Evolutionary conservation across 768 basidiomycete species (phyloP).

Genomic region (Omphalotus guepiniiformis): DNA sequence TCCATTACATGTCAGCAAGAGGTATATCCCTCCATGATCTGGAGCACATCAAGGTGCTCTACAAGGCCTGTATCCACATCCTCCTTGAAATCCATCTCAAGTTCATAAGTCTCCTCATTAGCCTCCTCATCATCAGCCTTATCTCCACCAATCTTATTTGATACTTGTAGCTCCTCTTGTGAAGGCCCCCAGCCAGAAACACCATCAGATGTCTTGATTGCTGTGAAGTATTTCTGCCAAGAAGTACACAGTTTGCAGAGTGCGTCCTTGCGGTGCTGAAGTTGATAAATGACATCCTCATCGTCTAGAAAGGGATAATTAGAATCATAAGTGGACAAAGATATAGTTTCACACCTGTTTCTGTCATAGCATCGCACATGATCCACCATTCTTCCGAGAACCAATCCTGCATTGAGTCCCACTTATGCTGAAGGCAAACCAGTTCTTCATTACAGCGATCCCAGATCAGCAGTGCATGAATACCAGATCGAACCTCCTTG

Average conservation of each 20-base stretch:
- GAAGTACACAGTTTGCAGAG: slow-evolving; percentile 1
- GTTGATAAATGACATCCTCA: slow-evolving; percentile 1
- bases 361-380: background rate
- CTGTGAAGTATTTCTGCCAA: slow-evolving; percentile 2
- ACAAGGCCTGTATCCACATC: slow-evolving; percentile 4
- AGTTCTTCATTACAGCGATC: slow-evolving; percentile 20
- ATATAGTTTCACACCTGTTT: background rate
- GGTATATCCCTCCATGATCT: background rate
- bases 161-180: background rate
- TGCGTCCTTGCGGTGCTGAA: background rate
- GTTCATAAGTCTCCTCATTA: slow-evolving; percentile 12
- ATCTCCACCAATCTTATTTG: background rate
- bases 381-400: slow-evolving; percentile 10
- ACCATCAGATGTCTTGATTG: background rate
- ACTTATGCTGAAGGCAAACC: slow-evolving; percentile 10
- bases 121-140: slow-evolving; percentile 1
- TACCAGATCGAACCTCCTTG: slow-evolving; percentile 22
- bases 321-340: background rate
- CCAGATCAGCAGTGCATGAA: slow-evolving; percentile 20
- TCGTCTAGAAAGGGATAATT: background rate
- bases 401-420: slow-evolving; percentile 12
- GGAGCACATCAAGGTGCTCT: background rate
- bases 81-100: background rate
- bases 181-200: background rate
- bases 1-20: too few relatives aligned